A percentile compares a stretch with the other conserved stretches of the same genome.
These are phyloP conservation scores for Populus ilicifolia DNA, from an alignment of 345 rosid genomes.

Conservation along the genomic window DNA sequence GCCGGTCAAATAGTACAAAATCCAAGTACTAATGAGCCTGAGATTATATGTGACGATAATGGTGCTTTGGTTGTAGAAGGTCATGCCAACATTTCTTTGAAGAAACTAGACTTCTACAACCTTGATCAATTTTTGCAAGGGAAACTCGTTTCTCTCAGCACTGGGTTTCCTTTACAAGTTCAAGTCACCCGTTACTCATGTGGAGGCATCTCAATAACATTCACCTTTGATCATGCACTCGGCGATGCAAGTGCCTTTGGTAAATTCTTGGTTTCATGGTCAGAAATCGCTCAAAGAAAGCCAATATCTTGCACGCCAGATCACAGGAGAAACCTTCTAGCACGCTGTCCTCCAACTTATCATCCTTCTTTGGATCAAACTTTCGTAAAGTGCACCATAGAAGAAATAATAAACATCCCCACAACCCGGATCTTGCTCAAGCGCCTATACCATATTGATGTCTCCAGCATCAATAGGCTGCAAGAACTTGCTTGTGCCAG, in stretches of 20 bases:
- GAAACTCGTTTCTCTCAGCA: conserved; percentile 44
- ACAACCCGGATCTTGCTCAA: conserved; percentile 38
- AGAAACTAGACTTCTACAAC: conserved; percentile 52
- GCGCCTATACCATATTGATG: conserved; percentile 68
- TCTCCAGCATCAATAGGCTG: conserved; percentile 42
- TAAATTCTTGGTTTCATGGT: conserved; percentile 62
- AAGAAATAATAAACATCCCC: conserved; percentile 62
- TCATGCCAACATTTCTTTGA: conserved; percentile 42
- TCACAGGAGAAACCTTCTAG: conserved; percentile 49
- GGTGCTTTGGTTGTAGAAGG: conserved; percentile 63
- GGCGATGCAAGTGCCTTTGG: conserved; percentile 75
- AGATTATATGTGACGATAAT: conserved; percentile 58
- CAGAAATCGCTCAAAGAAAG: conserved; percentile 55
- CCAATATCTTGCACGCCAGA: conserved; percentile 60
- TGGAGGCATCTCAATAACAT: conserved; percentile 64
- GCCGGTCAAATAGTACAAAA: conserved; percentile 60
- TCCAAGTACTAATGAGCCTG: conserved; percentile 45
- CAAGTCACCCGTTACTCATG: conserved; percentile 57
- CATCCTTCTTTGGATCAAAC: conserved; percentile 47
- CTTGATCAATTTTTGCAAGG: conserved; percentile 45
- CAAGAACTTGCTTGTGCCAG: conserved; percentile 47
- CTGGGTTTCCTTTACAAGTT: conserved; percentile 51
- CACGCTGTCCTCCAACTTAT: conserved; percentile 61
- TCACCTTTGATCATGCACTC: conserved; percentile 82
- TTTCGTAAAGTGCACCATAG: conserved; percentile 58